Base-by-base conservation (phyloP, 2,329 filamentous ascomycete species). In the Aaosphaeria arxii region DNA sequence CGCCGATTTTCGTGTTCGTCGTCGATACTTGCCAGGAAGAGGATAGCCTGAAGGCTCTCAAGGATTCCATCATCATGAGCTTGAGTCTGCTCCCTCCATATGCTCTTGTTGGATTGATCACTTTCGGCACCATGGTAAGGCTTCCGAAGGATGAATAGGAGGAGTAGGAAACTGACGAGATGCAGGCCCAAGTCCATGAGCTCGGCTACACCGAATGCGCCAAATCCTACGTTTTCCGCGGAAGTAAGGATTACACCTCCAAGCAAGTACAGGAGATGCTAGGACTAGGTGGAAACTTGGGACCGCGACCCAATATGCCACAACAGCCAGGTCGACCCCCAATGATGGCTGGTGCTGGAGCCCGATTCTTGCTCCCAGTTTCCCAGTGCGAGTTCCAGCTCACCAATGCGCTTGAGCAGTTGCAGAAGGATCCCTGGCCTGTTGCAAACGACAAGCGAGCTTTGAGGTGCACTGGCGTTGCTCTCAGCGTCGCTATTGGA, bases 241-340 rank as follows among this genome's bases (percentile, higher is more conserved):
- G 94, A 36, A 96, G 86, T 78, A 99, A 97, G 77, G 94, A 99
- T 65, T 99, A 99, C 71, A 82, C 86, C n/a, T 89, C 91, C 46
- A 97, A 97, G 76, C 91, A 97, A 70, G 91, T 99, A n/a, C 92
- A 97, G 72, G 94, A 99, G 67, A 99, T 99, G 94, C 85, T 99
- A 44, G 94, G 91, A 30, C 79, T 96, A 46, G 79, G 86, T 42
- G 33, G 33, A 36, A 82, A 87, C 17, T 78, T 88, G 28, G 84
- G 84, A 33, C 71, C 90, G 54, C 85, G 94, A 56, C 90, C 91
- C 28, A 62, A 60, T 42, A 75, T 81, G 66, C 83, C 88, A 72
- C 83, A 83, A 50, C 85, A 87, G 61, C 86, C 88, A 42, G 89
- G 89, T 53, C 84, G 89, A 43, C 84, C 87, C 38, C 81, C 84